phyloP scores from a whole-genome alignment of 108 stramenopile species.

The Bacterosira constricta region DNA sequence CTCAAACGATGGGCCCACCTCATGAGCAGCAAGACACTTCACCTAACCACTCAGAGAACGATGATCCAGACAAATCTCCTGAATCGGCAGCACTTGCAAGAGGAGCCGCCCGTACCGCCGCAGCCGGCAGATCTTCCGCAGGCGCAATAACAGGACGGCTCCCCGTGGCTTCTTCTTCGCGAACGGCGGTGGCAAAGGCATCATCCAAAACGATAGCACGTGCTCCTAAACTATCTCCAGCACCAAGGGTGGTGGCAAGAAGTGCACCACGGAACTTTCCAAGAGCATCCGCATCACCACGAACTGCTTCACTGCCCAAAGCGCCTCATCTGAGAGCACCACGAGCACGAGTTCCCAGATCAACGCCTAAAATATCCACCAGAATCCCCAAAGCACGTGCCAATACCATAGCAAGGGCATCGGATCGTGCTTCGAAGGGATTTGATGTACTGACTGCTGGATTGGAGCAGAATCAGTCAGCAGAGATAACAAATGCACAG shows the following conservation, averaged over 20 bases:
- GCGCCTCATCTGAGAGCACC: not conserved
- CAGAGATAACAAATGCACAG: not conserved
- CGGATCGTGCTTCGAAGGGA: constrained; percentile 68
- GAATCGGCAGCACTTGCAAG: constrained; percentile 32
- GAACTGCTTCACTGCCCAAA: not conserved
- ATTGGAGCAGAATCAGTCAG: constrained; percentile 2
- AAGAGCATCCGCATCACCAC: not conserved
- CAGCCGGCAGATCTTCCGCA: constrained; percentile 4
- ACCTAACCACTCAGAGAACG: not conserved
- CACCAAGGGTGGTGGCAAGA: not conserved
- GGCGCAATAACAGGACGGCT: constrained; percentile 18
- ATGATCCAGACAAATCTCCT: constrained; percentile 2
- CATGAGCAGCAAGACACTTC: too few relatives aligned
- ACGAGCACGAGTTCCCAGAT: not conserved
- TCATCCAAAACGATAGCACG: not conserved
- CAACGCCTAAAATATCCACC: not conserved
- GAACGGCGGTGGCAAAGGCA: not conserved
- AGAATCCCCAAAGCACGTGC: constrained; percentile 3
- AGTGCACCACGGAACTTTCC: not conserved
- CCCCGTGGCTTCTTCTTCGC: constrained; percentile 1
- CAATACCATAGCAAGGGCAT: constrained; percentile 52
- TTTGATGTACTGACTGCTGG: constrained; percentile 56
- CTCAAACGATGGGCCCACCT: too few relatives aligned
- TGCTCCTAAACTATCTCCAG: not conserved
- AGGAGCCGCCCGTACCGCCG: constrained; percentile 28